A percentile compares a stretch with the other conserved stretches of the same genome.
Evolutionary conservation across 116 monocot species (phyloP).

Genomic region (Dioscorea cayenensis): DNA sequence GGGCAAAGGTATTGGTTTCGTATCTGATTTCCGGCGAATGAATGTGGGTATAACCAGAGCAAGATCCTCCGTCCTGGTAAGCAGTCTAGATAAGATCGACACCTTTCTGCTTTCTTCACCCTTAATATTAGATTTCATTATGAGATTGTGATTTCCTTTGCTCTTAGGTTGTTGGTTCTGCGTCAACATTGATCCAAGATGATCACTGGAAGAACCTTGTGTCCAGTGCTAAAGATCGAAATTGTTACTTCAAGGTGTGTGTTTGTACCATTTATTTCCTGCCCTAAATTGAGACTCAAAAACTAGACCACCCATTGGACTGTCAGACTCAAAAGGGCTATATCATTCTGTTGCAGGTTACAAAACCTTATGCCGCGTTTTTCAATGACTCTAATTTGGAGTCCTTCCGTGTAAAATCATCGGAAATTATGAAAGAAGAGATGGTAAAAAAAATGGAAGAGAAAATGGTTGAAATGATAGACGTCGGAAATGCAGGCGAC

Average conservation of each 20-base stretch:
- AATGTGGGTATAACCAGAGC: constrained; percentile 97
- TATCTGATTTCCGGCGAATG: constrained; percentile 93
- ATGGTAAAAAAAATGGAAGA: constrained; percentile 19
- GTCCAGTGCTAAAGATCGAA: constrained; percentile 56
- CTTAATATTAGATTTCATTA: neutral
- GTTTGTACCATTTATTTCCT: neutral
- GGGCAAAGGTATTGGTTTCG: constrained; percentile 77
- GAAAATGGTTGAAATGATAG: constrained; percentile 6
- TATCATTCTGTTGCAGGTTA: constrained; percentile 37
- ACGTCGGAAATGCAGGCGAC: constrained; percentile 6
- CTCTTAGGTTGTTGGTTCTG: constrained; percentile 84
- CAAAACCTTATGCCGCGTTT: constrained; percentile 66
- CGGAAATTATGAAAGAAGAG: constrained; percentile 11
- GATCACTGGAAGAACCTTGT: constrained; percentile 82
- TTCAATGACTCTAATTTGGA: constrained; percentile 62
- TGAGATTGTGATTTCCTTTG: constrained; percentile 1
- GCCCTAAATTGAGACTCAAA: neutral
- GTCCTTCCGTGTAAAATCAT: constrained; percentile 15
- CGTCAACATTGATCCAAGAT: constrained; percentile 83
- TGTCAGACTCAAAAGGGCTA: neutral
- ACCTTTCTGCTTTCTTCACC: too few species aligned
- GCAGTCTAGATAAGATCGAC: neutral
- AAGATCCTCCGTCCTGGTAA: constrained; percentile 83
- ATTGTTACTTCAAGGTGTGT: constrained; percentile 62
- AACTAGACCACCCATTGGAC: neutral